Percentiles rank a stretch among this genome's conserved stretches.
Evolutionary conservation across 2,329 filamentous ascomycete genomes (phyloP).

Genomic region (Hypoxylon sp.): DNA sequence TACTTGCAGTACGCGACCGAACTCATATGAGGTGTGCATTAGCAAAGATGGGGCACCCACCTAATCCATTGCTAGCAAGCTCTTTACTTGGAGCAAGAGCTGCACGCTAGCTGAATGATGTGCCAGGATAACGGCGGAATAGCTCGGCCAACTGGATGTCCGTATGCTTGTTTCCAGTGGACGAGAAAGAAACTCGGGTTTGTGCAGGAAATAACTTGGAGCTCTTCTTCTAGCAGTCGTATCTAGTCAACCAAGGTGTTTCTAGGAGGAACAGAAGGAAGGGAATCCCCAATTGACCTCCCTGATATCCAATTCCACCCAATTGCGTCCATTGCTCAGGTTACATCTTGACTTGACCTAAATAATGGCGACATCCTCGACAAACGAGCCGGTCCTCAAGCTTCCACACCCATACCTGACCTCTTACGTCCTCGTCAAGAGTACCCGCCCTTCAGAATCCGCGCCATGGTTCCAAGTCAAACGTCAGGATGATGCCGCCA

Average conservation of each 20-base stretch:
- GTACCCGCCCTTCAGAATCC: conserved; percentile 45
- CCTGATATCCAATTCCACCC: conserved; percentile 18
- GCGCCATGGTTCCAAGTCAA: conserved; percentile 55
- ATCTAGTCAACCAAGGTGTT: neutral
- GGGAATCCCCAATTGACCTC: conserved; percentile 8
- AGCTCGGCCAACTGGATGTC: conserved; percentile 11
- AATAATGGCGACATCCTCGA: conserved; percentile 45
- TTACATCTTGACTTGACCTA: conserved; percentile 9
- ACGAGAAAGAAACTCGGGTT: conserved; percentile 1
- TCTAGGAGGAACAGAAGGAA: conserved; percentile 3
- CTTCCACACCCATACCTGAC: conserved; percentile 64
- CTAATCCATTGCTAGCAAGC: conserved; percentile 7
- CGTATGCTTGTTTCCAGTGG: neutral
- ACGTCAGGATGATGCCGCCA: conserved; percentile 34
- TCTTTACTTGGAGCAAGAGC: conserved; percentile 9
- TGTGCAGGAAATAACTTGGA: conserved; percentile 22
- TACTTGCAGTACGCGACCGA: conserved; percentile 17
- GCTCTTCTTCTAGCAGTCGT: conserved; percentile 6
- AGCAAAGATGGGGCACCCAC: conserved; percentile 7
- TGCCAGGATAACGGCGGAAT: conserved; percentile 30
- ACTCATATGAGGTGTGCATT: neutral
- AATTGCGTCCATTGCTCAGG: conserved; percentile 1
- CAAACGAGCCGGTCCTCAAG: conserved; percentile 58
- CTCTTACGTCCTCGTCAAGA: conserved; percentile 58
- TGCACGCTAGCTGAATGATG: conserved; percentile 3